A percentile compares a stretch with the other conserved stretches of the same genome.
Conservation (phyloP, 305 asterid genomes). For the Withania somnifera region DNA sequence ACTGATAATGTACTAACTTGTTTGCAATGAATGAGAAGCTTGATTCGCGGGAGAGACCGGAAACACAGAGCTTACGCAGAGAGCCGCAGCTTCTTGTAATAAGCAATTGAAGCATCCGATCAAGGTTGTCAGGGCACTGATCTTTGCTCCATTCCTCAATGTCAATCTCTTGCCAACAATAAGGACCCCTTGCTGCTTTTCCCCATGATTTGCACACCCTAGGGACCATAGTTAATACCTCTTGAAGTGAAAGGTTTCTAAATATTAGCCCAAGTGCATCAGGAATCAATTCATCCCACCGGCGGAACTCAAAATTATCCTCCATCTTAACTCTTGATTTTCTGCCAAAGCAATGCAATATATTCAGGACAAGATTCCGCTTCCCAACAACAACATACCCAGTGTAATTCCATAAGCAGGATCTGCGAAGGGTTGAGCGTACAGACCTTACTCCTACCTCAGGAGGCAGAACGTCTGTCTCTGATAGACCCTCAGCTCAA, state of each 20-base stretch:
- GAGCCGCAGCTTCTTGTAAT: slow-evolving; percentile 66
- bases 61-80: slow-evolving; percentile 48
- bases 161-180: slow-evolving; percentile 89
- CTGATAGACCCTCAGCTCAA: too few species aligned
- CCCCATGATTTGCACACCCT: slow-evolving; percentile 86
- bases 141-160: slow-evolving; percentile 74
- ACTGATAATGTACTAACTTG: slow-evolving; percentile 35
- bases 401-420: too few species aligned
- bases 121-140: slow-evolving; percentile 33
- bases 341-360: background rate
- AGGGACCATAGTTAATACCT: slow-evolving; percentile 68
- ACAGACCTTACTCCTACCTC: too few species aligned
- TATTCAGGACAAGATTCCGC: background rate
- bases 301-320: slow-evolving; percentile 25
- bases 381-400: too few species aligned
- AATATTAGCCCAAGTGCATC: slow-evolving; percentile 82
- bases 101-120: slow-evolving; percentile 54
- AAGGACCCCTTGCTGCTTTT: slow-evolving; percentile 57
- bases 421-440: too few species aligned
- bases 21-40: slow-evolving; percentile 46
- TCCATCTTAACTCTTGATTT: slow-evolving; percentile 29
- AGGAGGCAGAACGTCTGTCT: too few species aligned
- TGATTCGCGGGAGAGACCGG: slow-evolving; percentile 42
- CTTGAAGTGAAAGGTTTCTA: slow-evolving; percentile 49
- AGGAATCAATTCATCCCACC: slow-evolving; percentile 74